phyloP scores from a whole-genome alignment of 768 basidiomycete species.

The Tephrocybe rancida region DNA sequence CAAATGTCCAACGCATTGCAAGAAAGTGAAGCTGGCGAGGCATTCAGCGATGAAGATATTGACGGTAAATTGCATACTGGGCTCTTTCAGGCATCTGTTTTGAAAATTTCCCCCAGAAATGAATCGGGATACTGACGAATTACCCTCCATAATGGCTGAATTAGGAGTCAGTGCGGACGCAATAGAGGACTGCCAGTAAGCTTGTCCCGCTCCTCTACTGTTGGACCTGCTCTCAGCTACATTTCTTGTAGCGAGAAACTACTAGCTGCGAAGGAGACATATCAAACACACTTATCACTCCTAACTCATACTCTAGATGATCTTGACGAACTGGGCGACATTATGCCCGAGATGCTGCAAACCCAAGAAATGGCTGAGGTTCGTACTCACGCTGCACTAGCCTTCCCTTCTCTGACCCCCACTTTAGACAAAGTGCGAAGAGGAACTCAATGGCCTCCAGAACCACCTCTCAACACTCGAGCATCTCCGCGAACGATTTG shows the following conservation, averaged over 20 bases:
- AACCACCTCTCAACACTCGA: conserved; percentile 63
- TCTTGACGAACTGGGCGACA: conserved; percentile 76
- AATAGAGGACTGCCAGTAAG: conserved; percentile 61
- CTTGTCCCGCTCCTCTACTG: neutral
- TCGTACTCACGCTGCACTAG: conserved; percentile 8
- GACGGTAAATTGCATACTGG: conserved; percentile 45
- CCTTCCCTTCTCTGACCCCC: neutral
- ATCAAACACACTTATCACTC: conserved; percentile 50
- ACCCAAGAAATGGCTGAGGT: conserved; percentile 75
- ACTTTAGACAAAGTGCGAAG: conserved; percentile 50
- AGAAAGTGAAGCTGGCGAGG: conserved; percentile 70
- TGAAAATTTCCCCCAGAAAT: conserved; percentile 51
- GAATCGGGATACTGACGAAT: conserved; percentile 78
- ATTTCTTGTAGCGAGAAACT: conserved; percentile 49
- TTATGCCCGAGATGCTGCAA: conserved; percentile 77
- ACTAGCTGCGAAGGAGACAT: conserved; percentile 39
- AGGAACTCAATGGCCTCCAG: conserved; percentile 57
- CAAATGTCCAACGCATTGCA: conserved; percentile 72
- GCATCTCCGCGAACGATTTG: conserved; percentile 65
- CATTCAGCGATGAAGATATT: conserved; percentile 68
- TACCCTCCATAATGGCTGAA: conserved; percentile 74
- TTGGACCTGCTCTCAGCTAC: conserved; percentile 1
- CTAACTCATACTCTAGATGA: conserved; percentile 57
- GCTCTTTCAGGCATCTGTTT: neutral
- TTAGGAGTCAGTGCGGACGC: conserved; percentile 58